These are phyloP conservation scores for Clitopilus passeckerianus DNA, from an alignment of 768 basidiomycete species.

Conservation along the genomic window DNA sequence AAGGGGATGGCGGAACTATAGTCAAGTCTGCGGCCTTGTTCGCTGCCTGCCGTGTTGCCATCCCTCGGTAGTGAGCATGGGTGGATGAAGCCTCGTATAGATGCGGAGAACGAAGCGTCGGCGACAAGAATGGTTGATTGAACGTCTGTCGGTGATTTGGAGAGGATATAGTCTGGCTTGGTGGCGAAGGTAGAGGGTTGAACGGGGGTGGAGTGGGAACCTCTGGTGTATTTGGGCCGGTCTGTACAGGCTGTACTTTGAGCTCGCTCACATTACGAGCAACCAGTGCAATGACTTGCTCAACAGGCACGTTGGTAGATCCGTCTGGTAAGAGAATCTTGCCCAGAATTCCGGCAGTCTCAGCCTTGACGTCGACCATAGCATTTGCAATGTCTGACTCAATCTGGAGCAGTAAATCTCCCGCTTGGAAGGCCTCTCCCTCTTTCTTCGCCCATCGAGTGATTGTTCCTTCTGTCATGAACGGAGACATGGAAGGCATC, in stretches of 20 bases:
- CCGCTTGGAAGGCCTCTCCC: constrained; percentile 65
- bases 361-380: constrained; percentile 89
- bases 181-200: constrained; percentile 19
- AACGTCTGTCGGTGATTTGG: constrained; percentile 14
- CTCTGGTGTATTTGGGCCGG: constrained; percentile 10
- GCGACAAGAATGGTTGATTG: constrained; percentile 18
- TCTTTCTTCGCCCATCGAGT: constrained; percentile 75
- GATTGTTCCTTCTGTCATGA: constrained; percentile 83
- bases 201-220: constrained; percentile 19
- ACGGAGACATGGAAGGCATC: constrained; percentile 91
- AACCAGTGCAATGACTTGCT: constrained; percentile 61
- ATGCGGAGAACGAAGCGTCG: constrained; percentile 21
- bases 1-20: constrained; percentile 14
- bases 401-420: constrained; percentile 76
- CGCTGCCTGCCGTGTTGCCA: constrained; percentile 7
- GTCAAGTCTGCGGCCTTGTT: constrained; percentile 6
- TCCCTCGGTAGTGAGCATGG: constrained; percentile 9
- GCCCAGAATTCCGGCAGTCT: constrained; percentile 79
- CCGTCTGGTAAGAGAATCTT: constrained; percentile 78
- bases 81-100: constrained; percentile 24
- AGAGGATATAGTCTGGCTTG: constrained; percentile 15
- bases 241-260: constrained; percentile 2
- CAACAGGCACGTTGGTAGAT: constrained; percentile 44
- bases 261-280: constrained; percentile 52
- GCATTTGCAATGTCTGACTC: constrained; percentile 61